Evolutionary conservation across 2,329 filamentous ascomycete species (phyloP).

Genomic region (Didymellaceae sp.): DNA sequence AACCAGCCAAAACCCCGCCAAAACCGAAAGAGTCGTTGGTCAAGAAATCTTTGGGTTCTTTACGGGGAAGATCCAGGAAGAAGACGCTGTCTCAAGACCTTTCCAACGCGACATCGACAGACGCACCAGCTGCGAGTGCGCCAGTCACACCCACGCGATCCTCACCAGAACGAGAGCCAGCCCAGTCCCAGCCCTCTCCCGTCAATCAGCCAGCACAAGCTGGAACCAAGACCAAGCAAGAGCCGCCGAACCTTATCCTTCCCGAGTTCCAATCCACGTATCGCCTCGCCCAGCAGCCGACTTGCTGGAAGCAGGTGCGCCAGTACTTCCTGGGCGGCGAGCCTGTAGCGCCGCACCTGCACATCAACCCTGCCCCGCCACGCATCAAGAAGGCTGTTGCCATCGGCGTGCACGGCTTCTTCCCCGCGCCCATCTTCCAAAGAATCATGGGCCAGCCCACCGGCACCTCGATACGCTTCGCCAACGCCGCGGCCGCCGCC

Average conservation of each 20-base stretch:
- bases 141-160: slow-evolving; percentile 37
- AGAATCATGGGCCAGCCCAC: slow-evolving; percentile 93
- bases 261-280: slow-evolving; percentile 76
- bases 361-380: slow-evolving; percentile 70
- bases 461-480: slow-evolving; percentile 92
- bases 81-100: slow-evolving; percentile 31
- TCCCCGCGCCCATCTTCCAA: slow-evolving; percentile 85
- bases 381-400: slow-evolving; percentile 85
- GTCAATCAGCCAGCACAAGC: slow-evolving; percentile 32
- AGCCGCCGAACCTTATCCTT: slow-evolving; percentile 68
- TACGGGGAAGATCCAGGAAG: slow-evolving; percentile 40
- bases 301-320: slow-evolving; percentile 54
- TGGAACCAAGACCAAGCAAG: slow-evolving; percentile 35
- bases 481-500: slow-evolving; percentile 81
- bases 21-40: slow-evolving; percentile 27
- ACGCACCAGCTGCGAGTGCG: slow-evolving; percentile 48
- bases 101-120: slow-evolving; percentile 23
- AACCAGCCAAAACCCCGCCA: slow-evolving; percentile 23
- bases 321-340: slow-evolving; percentile 54
- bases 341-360: slow-evolving; percentile 70
- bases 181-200: slow-evolving; percentile 36
- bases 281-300: slow-evolving; percentile 52
- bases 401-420: slow-evolving; percentile 93
- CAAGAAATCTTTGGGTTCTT: slow-evolving; percentile 40
- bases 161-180: slow-evolving; percentile 35